Evolutionary conservation across 2,329 filamentous ascomycete species (phyloP), one percentile per base, ranked within the genome.

Genomic region (Penicillium sp.): DNA sequence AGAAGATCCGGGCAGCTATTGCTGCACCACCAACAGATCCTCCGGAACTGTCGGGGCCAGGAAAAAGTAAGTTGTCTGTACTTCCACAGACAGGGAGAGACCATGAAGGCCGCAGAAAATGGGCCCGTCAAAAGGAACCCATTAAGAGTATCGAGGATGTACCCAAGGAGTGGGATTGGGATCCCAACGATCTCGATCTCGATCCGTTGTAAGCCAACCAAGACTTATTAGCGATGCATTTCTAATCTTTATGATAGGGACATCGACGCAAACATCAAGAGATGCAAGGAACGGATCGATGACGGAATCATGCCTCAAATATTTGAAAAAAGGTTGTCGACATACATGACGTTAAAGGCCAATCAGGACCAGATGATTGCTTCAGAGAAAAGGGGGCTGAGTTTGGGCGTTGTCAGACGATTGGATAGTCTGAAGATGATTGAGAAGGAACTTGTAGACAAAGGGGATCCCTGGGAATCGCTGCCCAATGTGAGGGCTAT

Each of bases 221-320:
- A 13, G 9, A 23, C 8, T 13, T 1, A 22, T 4, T 23, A 13
- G 11, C 13, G 34, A 13, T 13, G 8, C 3, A 9, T 3, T 20
- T 22, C 34, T 37, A 37, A 37, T 37, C 22, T 24, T 2, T 3
- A 4, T 4, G 22, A 3, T 23, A 46, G 44, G 9, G 44, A 46
- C 13, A 31, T 46, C n/a, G 16, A 26, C 5, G 44, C 20, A 8
- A 46, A 46, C 24, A 42, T 46, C 23, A 6, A 37, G 24, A 28
- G 44, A 46, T 42, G 44, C 11, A 23, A 38, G 10, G 29, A 46
- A 4, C 29, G 44, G 22, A 42, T 46, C 14, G n/a, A 31, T 6
- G 44, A 41, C 23, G 38, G 38, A 24, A 46, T 46, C 26, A 37
- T 46, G 37, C 44, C 38, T 3, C 44, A 42, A 13, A 18, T 22